A percentile compares a stretch with the other conserved stretches of the same genome.
These are phyloP conservation scores for Nemania sp. DNA, from an alignment of 2,329 filamentous ascomycete genomes.

Conservation along the genomic window DNA sequence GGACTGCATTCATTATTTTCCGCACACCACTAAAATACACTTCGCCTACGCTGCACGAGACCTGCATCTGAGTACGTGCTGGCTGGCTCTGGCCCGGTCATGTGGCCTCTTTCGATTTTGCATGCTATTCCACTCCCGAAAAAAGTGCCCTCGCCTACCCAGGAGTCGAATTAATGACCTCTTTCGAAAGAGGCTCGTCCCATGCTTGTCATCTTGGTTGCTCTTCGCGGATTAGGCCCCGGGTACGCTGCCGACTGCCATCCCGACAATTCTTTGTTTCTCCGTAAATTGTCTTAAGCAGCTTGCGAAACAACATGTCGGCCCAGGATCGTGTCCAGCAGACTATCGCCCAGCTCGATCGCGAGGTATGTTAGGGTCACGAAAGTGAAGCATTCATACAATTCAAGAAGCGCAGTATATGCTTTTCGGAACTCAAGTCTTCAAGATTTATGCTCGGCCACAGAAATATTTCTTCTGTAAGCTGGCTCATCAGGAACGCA, in stretches of 20 bases:
- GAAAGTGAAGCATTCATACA: too few relatives aligned
- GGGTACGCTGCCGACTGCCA: slow-evolving; percentile 6
- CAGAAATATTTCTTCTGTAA: too few relatives aligned
- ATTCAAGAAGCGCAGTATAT: too few relatives aligned
- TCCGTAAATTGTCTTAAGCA: slow-evolving; percentile 17
- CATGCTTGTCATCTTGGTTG: not conserved
- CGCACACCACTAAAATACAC: slow-evolving; percentile 23
- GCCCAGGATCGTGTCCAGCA: slow-evolving; percentile 76
- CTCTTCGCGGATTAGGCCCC: too few relatives aligned
- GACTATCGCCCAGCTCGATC: slow-evolving; percentile 78
- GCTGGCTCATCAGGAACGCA: too few relatives aligned
- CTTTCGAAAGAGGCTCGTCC: not conserved
- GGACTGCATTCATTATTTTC: too few relatives aligned
- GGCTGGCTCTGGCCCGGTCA: not conserved
- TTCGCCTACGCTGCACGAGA: slow-evolving; percentile 6
- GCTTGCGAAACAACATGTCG: slow-evolving; percentile 63
- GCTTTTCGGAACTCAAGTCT: too few relatives aligned
- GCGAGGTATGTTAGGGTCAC: slow-evolving; percentile 74
- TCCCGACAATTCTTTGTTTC: slow-evolving; percentile 13
- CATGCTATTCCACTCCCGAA: slow-evolving; percentile 1
- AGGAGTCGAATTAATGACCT: not conserved
- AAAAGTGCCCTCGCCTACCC: not conserved
- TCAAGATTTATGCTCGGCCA: too few relatives aligned
- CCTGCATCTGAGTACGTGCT: not conserved
- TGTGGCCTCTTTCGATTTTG: not conserved